Conservation (phyloP, 108 stramenopile species). For the Conticribra weissflogii region DNA sequence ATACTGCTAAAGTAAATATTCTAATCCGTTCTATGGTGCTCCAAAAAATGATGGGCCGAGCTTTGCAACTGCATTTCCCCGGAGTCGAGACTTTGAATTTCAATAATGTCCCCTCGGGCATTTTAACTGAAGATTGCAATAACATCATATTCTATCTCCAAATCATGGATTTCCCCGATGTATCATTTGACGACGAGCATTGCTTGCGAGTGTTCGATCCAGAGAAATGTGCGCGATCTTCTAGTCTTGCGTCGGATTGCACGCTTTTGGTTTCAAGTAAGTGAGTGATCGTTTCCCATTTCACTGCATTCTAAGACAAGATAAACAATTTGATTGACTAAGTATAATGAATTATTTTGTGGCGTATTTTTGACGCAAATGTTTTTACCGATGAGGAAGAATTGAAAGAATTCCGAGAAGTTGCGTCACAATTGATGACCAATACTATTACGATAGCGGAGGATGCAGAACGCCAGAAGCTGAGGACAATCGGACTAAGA, state of each 20-base stretch:
- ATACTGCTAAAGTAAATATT: too few relatives aligned
- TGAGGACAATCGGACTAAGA: constrained; percentile 25
- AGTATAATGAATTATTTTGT: neutral
- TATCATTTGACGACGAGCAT: constrained; percentile 21
- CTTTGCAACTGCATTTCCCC: too few relatives aligned
- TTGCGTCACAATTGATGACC: constrained; percentile 6
- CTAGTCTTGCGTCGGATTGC: constrained; percentile 14
- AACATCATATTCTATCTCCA: too few relatives aligned
- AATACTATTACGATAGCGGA: constrained; percentile 11
- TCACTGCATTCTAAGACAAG: too few relatives aligned
- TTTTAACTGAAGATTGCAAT: too few relatives aligned
- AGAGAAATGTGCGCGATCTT: constrained; percentile 11
- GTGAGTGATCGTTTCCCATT: constrained; percentile 1
- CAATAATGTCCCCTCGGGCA: too few relatives aligned
- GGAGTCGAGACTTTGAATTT: too few relatives aligned
- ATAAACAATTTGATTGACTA: constrained; percentile 4
- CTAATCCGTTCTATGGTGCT: too few relatives aligned
- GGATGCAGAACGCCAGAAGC: constrained; percentile 13
- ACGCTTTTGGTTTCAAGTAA: constrained; percentile 31
- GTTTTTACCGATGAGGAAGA: constrained; percentile 8
- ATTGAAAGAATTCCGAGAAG: constrained; percentile 23
- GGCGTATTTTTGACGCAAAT: neutral
- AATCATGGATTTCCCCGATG: constrained; percentile 12
- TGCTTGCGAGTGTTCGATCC: constrained; percentile 19
- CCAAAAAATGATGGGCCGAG: too few relatives aligned